Base-by-base conservation (phyloP, 2,329 filamentous ascomycete genomes). In the Calonectria pseudoreteaudii region DNA sequence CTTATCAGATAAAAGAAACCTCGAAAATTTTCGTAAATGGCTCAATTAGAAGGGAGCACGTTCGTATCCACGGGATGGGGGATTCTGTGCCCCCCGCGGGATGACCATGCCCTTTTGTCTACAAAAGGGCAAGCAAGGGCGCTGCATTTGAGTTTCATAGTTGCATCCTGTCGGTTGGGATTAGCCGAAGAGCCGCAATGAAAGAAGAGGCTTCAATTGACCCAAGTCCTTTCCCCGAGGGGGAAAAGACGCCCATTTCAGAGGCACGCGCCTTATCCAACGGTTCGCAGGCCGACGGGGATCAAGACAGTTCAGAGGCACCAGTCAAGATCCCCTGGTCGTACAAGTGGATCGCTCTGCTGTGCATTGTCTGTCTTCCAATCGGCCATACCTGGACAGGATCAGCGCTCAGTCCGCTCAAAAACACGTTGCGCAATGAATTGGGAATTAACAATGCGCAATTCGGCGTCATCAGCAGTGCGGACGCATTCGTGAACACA, bases 401-500 rank as follows among this genome's bases (percentile, higher is more conserved):
- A 20, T 69, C 78, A 8, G 71, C 68, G 11, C 71, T 80, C 0
- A 77, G 78, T n/a, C 78, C 78, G 20, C 68, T 79, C 28, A 80
- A 80, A 64, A 80, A 78, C 56, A 80, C 77, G 6, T 65, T 80
- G 0, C 78, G 78, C 14, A 68, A 76, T 9, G 78, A 80, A 50
- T 70, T 80, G 20, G 71, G 68, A 11, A 77, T 80, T 50, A 79
- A 64, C n/a, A 80, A 80, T 28, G 73, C 78, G 9, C 78, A 80
- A 52, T 79, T 80, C 56, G 79, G 77, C n/a, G 78, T 80, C 28
- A 78, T 80, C 30, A 70, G 68, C 71, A 80, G 76, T 56, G 78
- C 79, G 11, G 79, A 80, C 52, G 68, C 79, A 13, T 79, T 80
- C 34, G 76, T 80, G 56, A 80, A 80, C 70, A 74, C 78, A 14